Percentiles rank a stretch among this genome's conserved stretches.
Conservation (phyloP, 495 filamentous ascomycete genomes). For the Penicillium waksmanii region DNA sequence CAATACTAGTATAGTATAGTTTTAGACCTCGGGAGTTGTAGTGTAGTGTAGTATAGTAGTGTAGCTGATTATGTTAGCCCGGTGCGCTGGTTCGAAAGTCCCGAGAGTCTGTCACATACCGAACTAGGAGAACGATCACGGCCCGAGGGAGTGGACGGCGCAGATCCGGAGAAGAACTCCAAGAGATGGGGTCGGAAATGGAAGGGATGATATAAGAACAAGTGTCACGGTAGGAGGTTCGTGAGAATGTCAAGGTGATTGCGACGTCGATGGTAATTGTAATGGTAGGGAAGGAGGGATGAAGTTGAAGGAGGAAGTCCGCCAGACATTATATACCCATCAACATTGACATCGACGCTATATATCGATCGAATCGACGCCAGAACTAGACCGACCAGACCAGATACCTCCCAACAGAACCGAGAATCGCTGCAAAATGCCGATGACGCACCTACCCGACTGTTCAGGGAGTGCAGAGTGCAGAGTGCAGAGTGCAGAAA, state of each 20-base stretch:
- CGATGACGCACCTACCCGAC: slow-evolving; percentile 29
- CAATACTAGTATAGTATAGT: neutral
- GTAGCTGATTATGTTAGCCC: neutral
- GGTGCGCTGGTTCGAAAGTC: slow-evolving; percentile 30
- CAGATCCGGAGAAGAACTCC: slow-evolving; percentile 29
- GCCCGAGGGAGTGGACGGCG: slow-evolving; percentile 31
- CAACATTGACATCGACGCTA: neutral
- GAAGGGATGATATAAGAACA: neutral
- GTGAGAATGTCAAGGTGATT: neutral
- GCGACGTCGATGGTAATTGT: neutral
- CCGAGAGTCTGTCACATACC: slow-evolving; percentile 26
- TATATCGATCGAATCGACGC: neutral
- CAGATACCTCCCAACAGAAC: slow-evolving; percentile 8
- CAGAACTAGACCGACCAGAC: slow-evolving; percentile 5
- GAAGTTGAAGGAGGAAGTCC: slow-evolving; percentile 3
- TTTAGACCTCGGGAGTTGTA: neutral
- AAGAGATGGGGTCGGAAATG: slow-evolving; percentile 5
- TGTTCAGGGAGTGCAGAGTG: neutral
- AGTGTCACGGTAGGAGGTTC: no score
- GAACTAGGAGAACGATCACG: slow-evolving; percentile 19
- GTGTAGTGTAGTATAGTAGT: neutral
- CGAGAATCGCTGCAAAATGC: slow-evolving; percentile 22
- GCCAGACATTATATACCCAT: slow-evolving; percentile 2
- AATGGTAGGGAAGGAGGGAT: neutral
- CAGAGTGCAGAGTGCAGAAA: neutral